Evolutionary conservation across 306 rosid species (phyloP).

Genomic region (Sphenostylis stenocarpa): DNA sequence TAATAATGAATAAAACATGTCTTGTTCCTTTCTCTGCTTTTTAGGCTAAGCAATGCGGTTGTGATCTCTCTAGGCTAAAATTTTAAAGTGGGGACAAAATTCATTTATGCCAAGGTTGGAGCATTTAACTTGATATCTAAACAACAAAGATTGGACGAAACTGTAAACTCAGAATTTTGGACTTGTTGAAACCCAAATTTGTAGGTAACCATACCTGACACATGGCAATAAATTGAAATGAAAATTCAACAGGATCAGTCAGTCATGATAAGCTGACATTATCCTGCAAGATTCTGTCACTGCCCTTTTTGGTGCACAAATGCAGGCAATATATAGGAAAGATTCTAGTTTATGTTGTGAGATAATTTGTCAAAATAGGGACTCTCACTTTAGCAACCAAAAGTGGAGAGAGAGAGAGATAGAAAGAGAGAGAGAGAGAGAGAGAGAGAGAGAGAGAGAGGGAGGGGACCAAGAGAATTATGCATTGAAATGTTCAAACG

Average conservation of each 20-base stretch:
- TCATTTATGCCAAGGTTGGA: conserved; percentile 42
- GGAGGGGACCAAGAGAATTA: conserved; percentile 40
- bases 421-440: no score
- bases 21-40: conserved; percentile 5
- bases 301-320: conserved; percentile 41
- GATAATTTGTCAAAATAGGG: conserved; percentile 30
- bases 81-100: conserved; percentile 46
- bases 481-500: conserved; percentile 40
- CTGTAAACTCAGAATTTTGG: background rate
- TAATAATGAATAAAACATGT: background rate
- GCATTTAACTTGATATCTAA: conserved; percentile 39
- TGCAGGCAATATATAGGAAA: conserved; percentile 34
- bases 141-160: conserved; percentile 32
- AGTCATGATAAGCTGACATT: conserved; percentile 26
- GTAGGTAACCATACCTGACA: conserved; percentile 19
- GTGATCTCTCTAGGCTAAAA: conserved; percentile 39
- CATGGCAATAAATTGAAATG: conserved; percentile 16
- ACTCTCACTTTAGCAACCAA: conserved; percentile 29
- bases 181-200: conserved; percentile 18
- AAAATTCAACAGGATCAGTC: background rate
- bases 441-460: conserved; percentile 23
- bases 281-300: conserved; percentile 34
- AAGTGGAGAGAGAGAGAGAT: conserved; percentile 30
- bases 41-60: conserved; percentile 36
- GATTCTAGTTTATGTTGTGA: conserved; percentile 18